These are phyloP conservation scores for Cyclotella cryptica DNA, from an alignment of 108 stramenopile species.

Conservation along the genomic window DNA sequence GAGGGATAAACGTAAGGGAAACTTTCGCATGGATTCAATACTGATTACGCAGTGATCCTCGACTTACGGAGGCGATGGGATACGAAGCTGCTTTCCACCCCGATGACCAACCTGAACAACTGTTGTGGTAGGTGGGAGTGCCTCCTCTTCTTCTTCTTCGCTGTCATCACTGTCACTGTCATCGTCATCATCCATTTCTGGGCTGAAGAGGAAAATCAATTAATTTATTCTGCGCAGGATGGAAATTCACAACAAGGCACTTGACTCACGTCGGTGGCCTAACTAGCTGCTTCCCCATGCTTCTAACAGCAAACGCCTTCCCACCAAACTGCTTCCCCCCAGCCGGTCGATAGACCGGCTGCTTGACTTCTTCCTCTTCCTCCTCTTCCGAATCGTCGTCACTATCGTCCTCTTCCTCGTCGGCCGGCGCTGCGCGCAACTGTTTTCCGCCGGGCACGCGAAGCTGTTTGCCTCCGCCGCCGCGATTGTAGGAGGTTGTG, in stretches of 20 bases:
- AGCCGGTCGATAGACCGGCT: constrained; percentile 43
- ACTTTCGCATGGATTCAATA: neutral
- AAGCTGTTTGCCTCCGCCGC: constrained; percentile 82
- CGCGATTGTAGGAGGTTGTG: constrained; percentile 7
- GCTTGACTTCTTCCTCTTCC: constrained; percentile 51
- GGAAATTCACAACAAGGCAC: neutral
- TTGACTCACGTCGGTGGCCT: constrained; percentile 18
- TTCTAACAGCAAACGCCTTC: constrained; percentile 16
- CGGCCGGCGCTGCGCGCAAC: constrained; percentile 48
- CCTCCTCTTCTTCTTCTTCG: constrained; percentile 54
- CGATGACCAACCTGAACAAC: constrained; percentile 28
- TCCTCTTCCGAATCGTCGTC: constrained; percentile 56
- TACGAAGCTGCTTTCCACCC: constrained; percentile 66
- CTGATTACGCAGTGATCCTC: neutral
- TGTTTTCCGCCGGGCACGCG: constrained; percentile 74
- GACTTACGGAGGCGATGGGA: constrained; percentile 8
- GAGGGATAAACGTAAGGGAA: neutral
- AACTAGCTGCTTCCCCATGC: neutral
- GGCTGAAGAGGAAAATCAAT: constrained; percentile 1
- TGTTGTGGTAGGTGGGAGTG: constrained; percentile 31
- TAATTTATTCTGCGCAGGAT: neutral
- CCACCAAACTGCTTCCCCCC: constrained; percentile 70
- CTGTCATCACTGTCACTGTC: constrained; percentile 61
- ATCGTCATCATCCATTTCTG: constrained; percentile 45
- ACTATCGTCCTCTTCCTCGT: constrained; percentile 36